Evolutionary conservation across 345 rosid species (phyloP).

Genomic region (Gynandropsis gynandra): DNA sequence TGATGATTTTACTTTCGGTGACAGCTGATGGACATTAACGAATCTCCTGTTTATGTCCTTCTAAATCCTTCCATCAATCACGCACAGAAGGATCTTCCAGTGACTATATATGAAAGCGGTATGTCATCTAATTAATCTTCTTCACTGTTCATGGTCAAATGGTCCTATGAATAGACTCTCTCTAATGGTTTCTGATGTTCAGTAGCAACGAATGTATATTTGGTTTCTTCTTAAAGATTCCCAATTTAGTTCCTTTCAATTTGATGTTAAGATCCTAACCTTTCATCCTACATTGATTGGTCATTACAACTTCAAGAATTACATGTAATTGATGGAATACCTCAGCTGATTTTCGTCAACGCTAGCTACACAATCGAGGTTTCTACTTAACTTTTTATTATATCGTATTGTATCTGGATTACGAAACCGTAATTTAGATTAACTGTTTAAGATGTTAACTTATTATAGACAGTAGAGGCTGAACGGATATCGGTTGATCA

Average conservation of each 20-base stretch:
- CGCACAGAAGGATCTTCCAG: conserved; percentile 88
- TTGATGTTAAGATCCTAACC: conserved; percentile 14
- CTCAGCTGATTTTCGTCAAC: conserved; percentile 81
- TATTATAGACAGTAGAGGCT: conserved; percentile 80
- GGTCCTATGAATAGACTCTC: too few species aligned
- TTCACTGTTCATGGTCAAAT: too few species aligned
- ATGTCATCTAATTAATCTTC: conserved; percentile 16
- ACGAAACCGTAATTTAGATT: neutral
- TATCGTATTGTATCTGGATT: conserved; percentile 1
- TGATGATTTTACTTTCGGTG: conserved; percentile 9
- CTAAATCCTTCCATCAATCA: conserved; percentile 83
- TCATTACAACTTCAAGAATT: conserved; percentile 46
- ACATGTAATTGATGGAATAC: conserved; percentile 93
- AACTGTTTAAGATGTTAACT: neutral
- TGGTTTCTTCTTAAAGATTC: neutral
- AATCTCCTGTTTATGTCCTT: conserved; percentile 87
- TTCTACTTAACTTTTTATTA: neutral
- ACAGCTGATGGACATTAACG: conserved; percentile 97
- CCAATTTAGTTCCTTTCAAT: neutral
- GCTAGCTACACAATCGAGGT: conserved; percentile 97
- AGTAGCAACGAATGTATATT: neutral
- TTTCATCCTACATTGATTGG: conserved; percentile 12
- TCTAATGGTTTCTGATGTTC: neutral
- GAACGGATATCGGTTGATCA: conserved; percentile 96
- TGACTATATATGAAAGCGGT: conserved; percentile 90